Percentiles rank a stretch among this genome's conserved stretches.
phyloP scores from a whole-genome alignment of 306 rosid species.

The Cucurbita ficifolia region DNA sequence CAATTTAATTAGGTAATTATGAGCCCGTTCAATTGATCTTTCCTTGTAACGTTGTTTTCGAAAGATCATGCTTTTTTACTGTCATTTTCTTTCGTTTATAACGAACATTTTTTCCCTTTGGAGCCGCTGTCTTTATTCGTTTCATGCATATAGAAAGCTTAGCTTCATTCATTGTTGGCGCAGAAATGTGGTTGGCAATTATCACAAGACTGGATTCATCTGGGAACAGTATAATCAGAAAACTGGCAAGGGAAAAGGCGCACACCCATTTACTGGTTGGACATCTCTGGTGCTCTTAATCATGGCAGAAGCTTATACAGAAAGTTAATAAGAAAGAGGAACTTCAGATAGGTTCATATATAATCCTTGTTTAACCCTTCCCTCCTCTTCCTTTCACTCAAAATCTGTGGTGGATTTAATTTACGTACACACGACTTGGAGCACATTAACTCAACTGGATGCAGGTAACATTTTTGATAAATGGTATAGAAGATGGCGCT shows the following conservation, averaged over 20 bases:
- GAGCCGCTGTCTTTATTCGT: neutral
- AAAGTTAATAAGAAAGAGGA: constrained; percentile 9
- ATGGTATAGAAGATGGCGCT: neutral
- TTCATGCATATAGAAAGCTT: neutral
- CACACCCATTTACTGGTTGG: constrained; percentile 87
- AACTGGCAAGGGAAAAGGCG: constrained; percentile 78
- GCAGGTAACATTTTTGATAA: neutral
- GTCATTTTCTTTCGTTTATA: neutral
- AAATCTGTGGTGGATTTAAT: neutral
- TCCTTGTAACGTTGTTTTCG: neutral
- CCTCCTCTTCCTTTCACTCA: no score
- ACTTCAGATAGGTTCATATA: no score
- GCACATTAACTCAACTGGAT: neutral
- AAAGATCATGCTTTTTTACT: neutral
- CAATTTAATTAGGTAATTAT: constrained; percentile 59
- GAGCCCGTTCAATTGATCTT: neutral
- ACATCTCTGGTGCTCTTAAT: constrained; percentile 66
- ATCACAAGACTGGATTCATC: constrained; percentile 47
- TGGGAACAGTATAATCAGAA: constrained; percentile 89
- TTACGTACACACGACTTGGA: neutral
- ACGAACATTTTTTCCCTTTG: neutral
- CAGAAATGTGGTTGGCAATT: constrained; percentile 59
- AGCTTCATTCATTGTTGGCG: neutral
- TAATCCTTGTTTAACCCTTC: no score
- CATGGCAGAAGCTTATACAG: constrained; percentile 65